A percentile compares a stretch with the other conserved stretches of the same genome.
phyloP scores from a whole-genome alignment of 306 rosid genomes.

The Inga oerstediana region DNA sequence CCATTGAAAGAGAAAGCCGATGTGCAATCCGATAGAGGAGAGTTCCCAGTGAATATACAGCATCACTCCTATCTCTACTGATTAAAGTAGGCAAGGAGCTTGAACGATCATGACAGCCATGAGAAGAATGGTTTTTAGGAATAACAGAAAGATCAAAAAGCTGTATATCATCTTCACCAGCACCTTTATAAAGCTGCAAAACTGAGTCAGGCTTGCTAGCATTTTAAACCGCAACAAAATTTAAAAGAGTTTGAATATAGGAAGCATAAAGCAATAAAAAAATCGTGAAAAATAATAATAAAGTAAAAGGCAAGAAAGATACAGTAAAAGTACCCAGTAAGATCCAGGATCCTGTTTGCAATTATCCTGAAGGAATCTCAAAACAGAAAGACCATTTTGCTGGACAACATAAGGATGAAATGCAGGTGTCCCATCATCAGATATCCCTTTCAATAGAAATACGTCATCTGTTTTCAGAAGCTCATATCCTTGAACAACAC shows the following conservation, averaged over 20 bases:
- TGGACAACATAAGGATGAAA: conserved; percentile 95
- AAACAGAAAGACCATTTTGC: conserved; percentile 95
- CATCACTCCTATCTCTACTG: conserved; percentile 75
- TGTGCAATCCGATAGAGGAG: conserved; percentile 92
- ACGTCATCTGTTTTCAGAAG: conserved; percentile 94
- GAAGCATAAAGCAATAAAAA: conserved; percentile 11
- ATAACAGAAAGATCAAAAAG: conserved; percentile 93
- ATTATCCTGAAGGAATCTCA: conserved; percentile 95
- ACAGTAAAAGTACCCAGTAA: conserved; percentile 74
- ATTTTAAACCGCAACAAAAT: conserved; percentile 9
- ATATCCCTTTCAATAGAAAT: conserved; percentile 85
- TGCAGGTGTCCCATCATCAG: conserved; percentile 94
- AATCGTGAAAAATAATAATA: neutral
- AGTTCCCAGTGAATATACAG: conserved; percentile 85
- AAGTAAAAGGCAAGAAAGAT: neutral
- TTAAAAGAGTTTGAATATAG: conserved; percentile 6
- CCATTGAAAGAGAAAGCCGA: conserved; percentile 94
- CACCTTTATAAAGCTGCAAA: conserved; percentile 93
- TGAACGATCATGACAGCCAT: conserved; percentile 63
- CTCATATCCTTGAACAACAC: conserved; percentile 97
- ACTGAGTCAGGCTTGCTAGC: conserved; percentile 32
- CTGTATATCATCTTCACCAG: conserved; percentile 93
- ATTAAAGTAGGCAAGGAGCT: conserved; percentile 73
- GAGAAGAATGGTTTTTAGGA: conserved; percentile 66
- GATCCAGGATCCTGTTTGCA: conserved; percentile 99